phyloP scores from a whole-genome alignment of 1,284 basidiomycete species.

The Ceratobasidium sp. region DNA sequence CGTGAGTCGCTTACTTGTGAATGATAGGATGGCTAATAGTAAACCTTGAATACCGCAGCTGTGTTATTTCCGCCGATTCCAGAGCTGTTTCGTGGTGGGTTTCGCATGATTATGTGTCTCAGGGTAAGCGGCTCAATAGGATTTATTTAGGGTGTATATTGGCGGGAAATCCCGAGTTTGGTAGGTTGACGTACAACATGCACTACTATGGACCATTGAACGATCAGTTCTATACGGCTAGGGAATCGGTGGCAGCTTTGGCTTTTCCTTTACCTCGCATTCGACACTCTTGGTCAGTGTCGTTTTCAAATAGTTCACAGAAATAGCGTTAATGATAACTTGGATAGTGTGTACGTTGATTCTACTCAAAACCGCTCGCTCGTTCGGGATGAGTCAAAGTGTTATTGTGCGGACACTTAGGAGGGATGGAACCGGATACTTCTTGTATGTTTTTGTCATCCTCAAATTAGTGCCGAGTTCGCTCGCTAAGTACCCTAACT shows the following conservation, averaged over 20 bases:
- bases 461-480: neutral
- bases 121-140: too few relatives aligned
- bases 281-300: constrained; percentile 11
- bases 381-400: constrained; percentile 27
- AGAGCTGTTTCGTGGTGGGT: constrained; percentile 12
- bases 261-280: constrained; percentile 41
- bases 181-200: neutral
- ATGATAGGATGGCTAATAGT: neutral
- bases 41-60: neutral
- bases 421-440: constrained; percentile 39
- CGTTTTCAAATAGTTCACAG: neutral
- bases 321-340: neutral
- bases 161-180: constrained; percentile 20
- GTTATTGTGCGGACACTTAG: neutral
- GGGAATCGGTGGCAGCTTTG: constrained; percentile 41
- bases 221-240: neutral
- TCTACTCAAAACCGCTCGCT: constrained; percentile 29
- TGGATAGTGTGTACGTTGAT: constrained; percentile 33
- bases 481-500: neutral
- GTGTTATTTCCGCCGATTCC: constrained; percentile 20
- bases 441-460: neutral
- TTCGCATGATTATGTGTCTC: neutral
- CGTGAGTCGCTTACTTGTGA: constrained; percentile 7
- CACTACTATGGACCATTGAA: neutral
- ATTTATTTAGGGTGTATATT: constrained; percentile 31